Evolutionary conservation across 768 basidiomycete genomes (phyloP).

Genomic region (Mrakia blollopis): DNA sequence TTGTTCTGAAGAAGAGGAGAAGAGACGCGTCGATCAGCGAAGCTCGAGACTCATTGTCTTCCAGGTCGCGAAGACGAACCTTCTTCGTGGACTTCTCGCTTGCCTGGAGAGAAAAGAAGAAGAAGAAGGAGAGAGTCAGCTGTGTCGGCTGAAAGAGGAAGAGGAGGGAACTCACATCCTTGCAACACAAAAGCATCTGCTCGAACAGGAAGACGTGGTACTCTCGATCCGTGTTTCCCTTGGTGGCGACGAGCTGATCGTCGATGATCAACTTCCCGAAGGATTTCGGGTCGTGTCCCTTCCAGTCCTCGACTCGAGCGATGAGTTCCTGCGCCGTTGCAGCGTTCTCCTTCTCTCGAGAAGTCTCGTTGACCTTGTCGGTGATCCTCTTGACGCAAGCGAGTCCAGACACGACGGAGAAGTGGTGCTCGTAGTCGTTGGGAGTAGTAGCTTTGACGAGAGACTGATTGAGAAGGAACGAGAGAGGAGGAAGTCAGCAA

Average conservation of each 20-base stretch:
- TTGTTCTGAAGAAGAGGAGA: not conserved
- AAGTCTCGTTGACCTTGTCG: conserved; percentile 91
- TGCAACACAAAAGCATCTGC: conserved; percentile 98
- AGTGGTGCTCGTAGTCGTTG: conserved; percentile 57
- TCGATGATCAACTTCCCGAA: conserved; percentile 92
- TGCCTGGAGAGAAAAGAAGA: not conserved
- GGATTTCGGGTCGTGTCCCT: conserved; percentile 89
- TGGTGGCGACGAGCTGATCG: conserved; percentile 92
- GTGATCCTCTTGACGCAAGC: conserved; percentile 87
- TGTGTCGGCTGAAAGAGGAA: not conserved
- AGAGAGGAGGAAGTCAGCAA: not conserved
- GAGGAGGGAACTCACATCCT: conserved; percentile 59
- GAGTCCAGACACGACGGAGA: conserved; percentile 77
- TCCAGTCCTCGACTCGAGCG: conserved; percentile 93
- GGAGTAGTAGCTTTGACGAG: conserved; percentile 36
- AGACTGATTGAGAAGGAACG: not conserved
- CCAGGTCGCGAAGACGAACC: not conserved
- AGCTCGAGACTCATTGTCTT: not conserved
- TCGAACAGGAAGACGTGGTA: conserved; percentile 99
- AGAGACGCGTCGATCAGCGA: not conserved
- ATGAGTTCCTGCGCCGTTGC: conserved; percentile 82
- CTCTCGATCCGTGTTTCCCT: conserved; percentile 92
- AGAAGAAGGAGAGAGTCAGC: not conserved
- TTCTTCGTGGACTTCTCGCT: conserved; percentile 25
- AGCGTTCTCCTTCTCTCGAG: conserved; percentile 79